Evolutionary conservation across 73 alveolate genomes (phyloP).

Genomic region (Diophrys sp.): DNA sequence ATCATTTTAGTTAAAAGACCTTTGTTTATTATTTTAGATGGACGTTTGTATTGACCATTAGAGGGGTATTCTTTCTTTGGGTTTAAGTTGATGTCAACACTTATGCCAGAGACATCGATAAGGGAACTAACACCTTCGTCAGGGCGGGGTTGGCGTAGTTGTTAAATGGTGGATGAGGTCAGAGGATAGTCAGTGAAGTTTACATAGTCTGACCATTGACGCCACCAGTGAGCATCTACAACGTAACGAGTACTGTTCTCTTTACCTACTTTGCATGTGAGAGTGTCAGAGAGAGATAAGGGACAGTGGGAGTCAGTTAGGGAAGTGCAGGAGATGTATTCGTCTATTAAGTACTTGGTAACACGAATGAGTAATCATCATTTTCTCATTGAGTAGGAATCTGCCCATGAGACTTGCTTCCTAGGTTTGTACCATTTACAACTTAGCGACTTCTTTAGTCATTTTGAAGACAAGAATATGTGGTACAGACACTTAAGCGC

Average conservation of each 20-base stretch:
- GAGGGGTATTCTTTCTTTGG: too few relatives aligned
- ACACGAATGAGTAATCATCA: too few relatives aligned
- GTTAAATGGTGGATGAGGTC: background rate
- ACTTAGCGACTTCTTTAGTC: too few relatives aligned
- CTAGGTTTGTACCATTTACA: too few relatives aligned
- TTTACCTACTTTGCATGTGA: background rate
- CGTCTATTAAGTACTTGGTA: background rate
- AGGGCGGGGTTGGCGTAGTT: background rate
- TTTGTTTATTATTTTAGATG: background rate
- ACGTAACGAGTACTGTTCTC: background rate
- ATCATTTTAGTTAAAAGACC: background rate
- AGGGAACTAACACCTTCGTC: background rate
- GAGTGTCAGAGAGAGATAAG: background rate
- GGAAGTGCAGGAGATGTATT: background rate
- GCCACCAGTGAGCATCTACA: background rate
- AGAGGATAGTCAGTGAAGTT: background rate
- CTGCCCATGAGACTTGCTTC: too few relatives aligned
- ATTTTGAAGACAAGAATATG: too few relatives aligned
- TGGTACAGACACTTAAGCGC: too few relatives aligned
- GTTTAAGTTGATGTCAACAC: background rate
- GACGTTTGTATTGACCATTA: background rate
- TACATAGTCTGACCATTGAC: background rate
- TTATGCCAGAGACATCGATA: background rate
- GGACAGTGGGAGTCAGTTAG: background rate
- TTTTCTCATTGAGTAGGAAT: too few relatives aligned